Percentiles rank a stretch among this genome's conserved stretches.
Conservation (phyloP, 495 filamentous ascomycete genomes). For the Tuber melanosporum region DNA sequence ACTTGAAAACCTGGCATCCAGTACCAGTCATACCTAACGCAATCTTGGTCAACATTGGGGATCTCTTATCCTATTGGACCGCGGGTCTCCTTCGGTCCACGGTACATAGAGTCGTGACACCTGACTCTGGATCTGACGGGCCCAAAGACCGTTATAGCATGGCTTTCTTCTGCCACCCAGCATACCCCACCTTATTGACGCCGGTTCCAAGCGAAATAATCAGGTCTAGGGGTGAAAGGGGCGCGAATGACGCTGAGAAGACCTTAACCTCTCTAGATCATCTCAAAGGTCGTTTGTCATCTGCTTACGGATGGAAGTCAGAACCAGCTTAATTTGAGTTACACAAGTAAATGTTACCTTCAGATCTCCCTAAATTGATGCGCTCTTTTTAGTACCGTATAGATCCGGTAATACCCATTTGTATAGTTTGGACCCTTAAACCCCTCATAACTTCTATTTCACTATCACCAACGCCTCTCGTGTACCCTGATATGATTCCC, state of each 20-base stretch:
- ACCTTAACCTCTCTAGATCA: conserved; percentile 78
- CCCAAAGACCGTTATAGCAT: conserved; percentile 70
- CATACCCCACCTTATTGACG: conserved; percentile 61
- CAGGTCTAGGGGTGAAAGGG: conserved; percentile 41
- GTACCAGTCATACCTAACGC: conserved; percentile 59
- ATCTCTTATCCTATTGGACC: conserved; percentile 88
- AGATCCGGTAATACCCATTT: neutral
- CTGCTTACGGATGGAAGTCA: conserved; percentile 56
- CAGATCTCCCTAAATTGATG: neutral
- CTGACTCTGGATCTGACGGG: conserved; percentile 47
- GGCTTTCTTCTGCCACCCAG: conserved; percentile 87
- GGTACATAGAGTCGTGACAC: conserved; percentile 82
- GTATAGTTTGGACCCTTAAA: neutral
- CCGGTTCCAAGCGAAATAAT: conserved; percentile 67
- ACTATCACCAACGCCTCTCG: neutral
- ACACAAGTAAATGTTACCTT: neutral
- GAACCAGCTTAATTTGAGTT: neutral
- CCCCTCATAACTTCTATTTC: neutral
- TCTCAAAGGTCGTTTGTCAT: conserved; percentile 64
- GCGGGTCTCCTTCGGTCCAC: conserved; percentile 75
- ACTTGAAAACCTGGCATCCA: conserved; percentile 51
- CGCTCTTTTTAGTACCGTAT: neutral
- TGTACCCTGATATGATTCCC: neutral
- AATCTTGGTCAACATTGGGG: conserved; percentile 88
- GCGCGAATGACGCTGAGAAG: conserved; percentile 46